A percentile compares a stretch with the other conserved stretches of the same genome.
Conservation (phyloP, 2,329 filamentous ascomycete species). For the Lachnellula arida region DNA sequence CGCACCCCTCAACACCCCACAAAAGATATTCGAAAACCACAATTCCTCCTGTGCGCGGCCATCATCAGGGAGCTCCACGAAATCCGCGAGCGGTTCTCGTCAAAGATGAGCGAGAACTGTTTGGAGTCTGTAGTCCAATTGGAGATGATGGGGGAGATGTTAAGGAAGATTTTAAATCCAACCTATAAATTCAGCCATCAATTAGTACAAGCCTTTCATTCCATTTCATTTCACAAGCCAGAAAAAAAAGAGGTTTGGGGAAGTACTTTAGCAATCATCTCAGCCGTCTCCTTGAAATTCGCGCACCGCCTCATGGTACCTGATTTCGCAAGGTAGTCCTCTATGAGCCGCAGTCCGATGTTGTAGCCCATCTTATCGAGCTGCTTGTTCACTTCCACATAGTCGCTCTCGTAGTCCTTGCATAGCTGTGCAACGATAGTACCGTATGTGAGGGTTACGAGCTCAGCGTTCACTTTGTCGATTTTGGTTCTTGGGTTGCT, state of each 20-base stretch:
- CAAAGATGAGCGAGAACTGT: conserved; percentile 92
- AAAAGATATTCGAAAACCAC: conserved; percentile 98
- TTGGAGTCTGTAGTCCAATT: conserved; percentile 97
- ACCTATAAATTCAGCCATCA: conserved; percentile 52
- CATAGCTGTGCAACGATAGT: conserved; percentile 96
- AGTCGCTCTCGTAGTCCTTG: conserved; percentile 93
- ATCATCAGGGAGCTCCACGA: conserved; percentile 95
- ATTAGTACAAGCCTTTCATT: neutral
- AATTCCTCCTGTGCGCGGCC: conserved; percentile 92
- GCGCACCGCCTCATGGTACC: conserved; percentile 82
- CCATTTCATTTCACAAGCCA: neutral
- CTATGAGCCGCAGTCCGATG: conserved; percentile 90
- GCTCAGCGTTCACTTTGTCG: conserved; percentile 96
- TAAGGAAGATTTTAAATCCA: conserved; percentile 98
- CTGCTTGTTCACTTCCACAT: conserved; percentile 93
- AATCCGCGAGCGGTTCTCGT: conserved; percentile 95
- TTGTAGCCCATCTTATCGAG: conserved; percentile 99
- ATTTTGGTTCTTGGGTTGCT: conserved; percentile 67
- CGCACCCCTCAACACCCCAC: conserved; percentile 83
- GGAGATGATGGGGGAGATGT: conserved; percentile 86
- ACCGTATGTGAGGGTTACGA: conserved; percentile 95
- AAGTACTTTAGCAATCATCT: conserved; percentile 80
- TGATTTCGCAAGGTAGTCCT: conserved; percentile 95
- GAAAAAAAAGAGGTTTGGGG: neutral
- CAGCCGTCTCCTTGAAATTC: conserved; percentile 93